A percentile compares a stretch with the other conserved stretches of the same genome.
Evolutionary conservation across 2,329 filamentous ascomycete species (phyloP).

Genomic region (Arachnomyces sp.): DNA sequence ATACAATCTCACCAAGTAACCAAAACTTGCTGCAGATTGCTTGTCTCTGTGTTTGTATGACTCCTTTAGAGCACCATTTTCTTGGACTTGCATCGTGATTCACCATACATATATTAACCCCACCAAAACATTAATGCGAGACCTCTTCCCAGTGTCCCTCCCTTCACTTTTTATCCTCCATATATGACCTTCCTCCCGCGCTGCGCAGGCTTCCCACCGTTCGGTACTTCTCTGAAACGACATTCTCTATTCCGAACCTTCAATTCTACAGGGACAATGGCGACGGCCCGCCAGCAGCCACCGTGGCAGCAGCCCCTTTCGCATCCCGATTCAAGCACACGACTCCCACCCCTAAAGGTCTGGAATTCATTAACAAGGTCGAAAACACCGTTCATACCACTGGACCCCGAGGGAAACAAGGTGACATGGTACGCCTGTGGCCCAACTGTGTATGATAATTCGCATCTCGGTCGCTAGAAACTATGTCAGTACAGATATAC

Average conservation of each 20-base stretch:
- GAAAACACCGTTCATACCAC: slow-evolving; percentile 67
- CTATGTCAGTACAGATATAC: slow-evolving; percentile 85
- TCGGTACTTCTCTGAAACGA: no score
- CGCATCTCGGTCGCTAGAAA: slow-evolving; percentile 77
- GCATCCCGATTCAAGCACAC: slow-evolving; percentile 22
- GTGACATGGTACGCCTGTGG: slow-evolving; percentile 87
- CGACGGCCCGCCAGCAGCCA: slow-evolving; percentile 35
- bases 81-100: no score
- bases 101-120: not conserved
- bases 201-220: not conserved
- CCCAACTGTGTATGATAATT: slow-evolving; percentile 75
- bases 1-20: no score
- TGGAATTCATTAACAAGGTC: slow-evolving; percentile 73
- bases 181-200: no score
- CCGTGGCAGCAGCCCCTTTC: slow-evolving; percentile 36
- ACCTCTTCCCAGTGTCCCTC: not conserved
- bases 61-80: no score
- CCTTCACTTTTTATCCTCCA: not conserved
- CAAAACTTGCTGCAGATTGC: no score
- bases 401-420: slow-evolving; percentile 58
- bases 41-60: no score
- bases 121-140: not conserved
- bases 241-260: no score
- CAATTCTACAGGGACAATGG: slow-evolving; percentile 12
- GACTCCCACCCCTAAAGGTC: slow-evolving; percentile 57